Percentiles rank a stretch among this genome's conserved stretches.
Conservation (phyloP, 495 filamentous ascomycete species). For the Annulohypoxylon bovei region DNA sequence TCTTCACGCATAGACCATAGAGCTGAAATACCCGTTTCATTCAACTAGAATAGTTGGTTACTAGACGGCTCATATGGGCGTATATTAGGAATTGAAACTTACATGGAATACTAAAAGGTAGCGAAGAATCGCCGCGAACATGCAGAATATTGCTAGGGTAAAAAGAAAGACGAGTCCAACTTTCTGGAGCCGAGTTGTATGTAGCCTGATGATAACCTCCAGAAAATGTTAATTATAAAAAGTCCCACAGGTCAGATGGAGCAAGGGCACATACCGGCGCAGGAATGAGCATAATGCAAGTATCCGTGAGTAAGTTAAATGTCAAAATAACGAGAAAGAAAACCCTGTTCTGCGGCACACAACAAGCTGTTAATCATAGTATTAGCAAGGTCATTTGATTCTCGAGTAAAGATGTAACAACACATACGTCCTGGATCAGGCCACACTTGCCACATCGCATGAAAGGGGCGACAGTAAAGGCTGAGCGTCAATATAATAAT, state of each 20-base stretch:
- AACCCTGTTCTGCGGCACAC: slow-evolving; percentile 18
- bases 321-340: slow-evolving; percentile 22
- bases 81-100: neutral
- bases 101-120: slow-evolving; percentile 20
- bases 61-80: neutral
- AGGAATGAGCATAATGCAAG: slow-evolving; percentile 26
- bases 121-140: slow-evolving; percentile 22
- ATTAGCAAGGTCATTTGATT: neutral
- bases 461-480: slow-evolving; percentile 27
- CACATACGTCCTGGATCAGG: slow-evolving; percentile 34
- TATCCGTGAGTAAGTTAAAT: slow-evolving; percentile 19
- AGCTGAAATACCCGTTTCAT: slow-evolving; percentile 26
- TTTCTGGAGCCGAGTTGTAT: slow-evolving; percentile 7
- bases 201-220: slow-evolving; percentile 17
- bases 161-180: slow-evolving; percentile 18
- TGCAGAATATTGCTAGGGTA: slow-evolving; percentile 26
- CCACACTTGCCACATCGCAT: slow-evolving; percentile 26
- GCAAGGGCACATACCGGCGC: neutral
- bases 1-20: slow-evolving; percentile 30
- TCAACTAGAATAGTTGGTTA: neutral
- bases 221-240: neutral
- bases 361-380: slow-evolving; percentile 1
- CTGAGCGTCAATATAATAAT: slow-evolving; percentile 22
- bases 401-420: neutral
- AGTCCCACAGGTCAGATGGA: neutral